Evolutionary conservation across 2,329 filamentous ascomycete species (phyloP), one percentile per base, ranked within the genome.

Genomic region (Didymellaceae sp.): DNA sequence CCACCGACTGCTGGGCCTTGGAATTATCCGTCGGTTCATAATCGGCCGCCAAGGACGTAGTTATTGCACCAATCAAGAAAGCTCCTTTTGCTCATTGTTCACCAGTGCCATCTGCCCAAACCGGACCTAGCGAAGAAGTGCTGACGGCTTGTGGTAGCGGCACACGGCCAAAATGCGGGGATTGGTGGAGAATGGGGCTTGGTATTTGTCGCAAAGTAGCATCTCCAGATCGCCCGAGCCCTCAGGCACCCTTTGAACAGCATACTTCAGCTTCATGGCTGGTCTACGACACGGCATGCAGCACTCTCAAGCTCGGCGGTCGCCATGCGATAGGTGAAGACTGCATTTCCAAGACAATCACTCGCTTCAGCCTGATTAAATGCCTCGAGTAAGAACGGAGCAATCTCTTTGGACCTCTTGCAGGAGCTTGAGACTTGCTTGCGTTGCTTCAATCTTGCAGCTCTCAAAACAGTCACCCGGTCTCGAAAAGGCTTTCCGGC

Each of bases 31-130:
- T 64, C 58, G 56, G 57, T 54, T 49, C 39, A 16, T 43, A 18
- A 28, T 52, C 48, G 38, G 42, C 43, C 57, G 53, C 57, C 40
- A 53, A 52, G 35, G 17, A 32, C 5, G 6, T 16, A 52, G 62
- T 67, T 70, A 65, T 66, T 56, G 64, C 66, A 68, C 67, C 67
- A 70, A 70, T 69, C 49, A 57, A 3, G 11, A 0, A 2, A 17
- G 9, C 10, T 10, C 1, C 22, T 38, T 43, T 45, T 39, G 39
- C 47, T 47, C 42, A 43, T 44, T 43, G 26, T 47, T 44, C 48
- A 52, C 46, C 43, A 34, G 57, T 31, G 35, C 43, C 28, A 42
- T 48, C 20, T 45, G 63, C 63, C 62, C 64, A 66, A 32, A 58
- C 48, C 43, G 37, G 61, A 52, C 64, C 62, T 66, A 37, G 57